Conservation (phyloP, 192 early-diverging fungal species). For the Dissophora ornata region DNA sequence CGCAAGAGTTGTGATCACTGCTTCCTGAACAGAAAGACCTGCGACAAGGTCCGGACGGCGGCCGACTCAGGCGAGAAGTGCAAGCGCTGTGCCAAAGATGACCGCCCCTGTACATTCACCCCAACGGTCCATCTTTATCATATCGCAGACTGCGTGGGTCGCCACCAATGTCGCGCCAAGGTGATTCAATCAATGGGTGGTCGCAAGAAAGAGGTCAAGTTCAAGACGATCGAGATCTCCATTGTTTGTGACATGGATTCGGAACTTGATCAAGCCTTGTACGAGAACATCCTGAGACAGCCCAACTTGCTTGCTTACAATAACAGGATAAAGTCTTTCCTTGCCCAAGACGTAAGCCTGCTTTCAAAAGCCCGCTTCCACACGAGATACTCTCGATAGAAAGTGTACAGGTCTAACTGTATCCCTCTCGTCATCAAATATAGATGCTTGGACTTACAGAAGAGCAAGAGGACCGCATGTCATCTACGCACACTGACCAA, state of each 20-base stretch:
- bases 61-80: constrained; percentile 42
- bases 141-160: constrained; percentile 52
- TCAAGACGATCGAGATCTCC: constrained; percentile 52
- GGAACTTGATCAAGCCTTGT: constrained; percentile 39
- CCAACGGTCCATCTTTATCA: constrained; percentile 52
- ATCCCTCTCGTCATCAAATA: no score
- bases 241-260: constrained; percentile 53
- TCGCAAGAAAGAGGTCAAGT: constrained; percentile 52
- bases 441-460: constrained; percentile 48
- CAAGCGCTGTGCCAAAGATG: constrained; percentile 47
- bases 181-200: constrained; percentile 54
- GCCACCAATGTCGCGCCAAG: constrained; percentile 53
- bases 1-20: constrained; percentile 52
- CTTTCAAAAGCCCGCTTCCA: not conserved
- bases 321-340: constrained; percentile 50
- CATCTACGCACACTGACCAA: constrained; percentile 21
- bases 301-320: constrained; percentile 51
- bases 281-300: constrained; percentile 47
- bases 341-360: constrained; percentile 42
- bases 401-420: no score
- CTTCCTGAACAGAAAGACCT: constrained; percentile 52
- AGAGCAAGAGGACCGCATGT: constrained; percentile 35
- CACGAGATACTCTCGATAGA: no score
- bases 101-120: constrained; percentile 47
- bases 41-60: constrained; percentile 46